Conservation (phyloP, 2,329 filamentous ascomycete genomes). For the Fusarium solani-melongenae region DNA sequence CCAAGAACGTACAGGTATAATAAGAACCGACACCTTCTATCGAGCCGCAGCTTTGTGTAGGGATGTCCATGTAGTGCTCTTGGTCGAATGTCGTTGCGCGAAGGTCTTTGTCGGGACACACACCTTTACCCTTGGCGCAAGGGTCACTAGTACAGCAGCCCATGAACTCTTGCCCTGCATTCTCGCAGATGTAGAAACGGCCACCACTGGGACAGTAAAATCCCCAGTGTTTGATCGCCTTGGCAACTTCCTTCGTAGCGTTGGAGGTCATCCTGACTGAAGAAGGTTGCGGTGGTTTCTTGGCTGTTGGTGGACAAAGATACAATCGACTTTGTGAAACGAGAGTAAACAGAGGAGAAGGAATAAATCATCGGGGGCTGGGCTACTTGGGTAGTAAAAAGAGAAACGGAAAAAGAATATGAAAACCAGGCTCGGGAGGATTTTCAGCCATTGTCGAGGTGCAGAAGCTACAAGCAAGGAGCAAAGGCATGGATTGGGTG, state of each 20-base stretch:
- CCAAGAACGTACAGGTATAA: fast-evolving
- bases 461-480: neutral
- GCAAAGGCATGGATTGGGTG: neutral
- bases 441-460: neutral
- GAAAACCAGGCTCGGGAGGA: neutral
- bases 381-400: neutral
- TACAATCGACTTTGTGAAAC: neutral
- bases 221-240: neutral
- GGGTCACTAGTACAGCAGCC: neutral
- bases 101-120: neutral
- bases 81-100: neutral
- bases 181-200: neutral
- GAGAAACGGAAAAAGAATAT: neutral
- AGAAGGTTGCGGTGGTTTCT: neutral
- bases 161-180: neutral
- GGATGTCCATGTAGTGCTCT: neutral
- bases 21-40: neutral
- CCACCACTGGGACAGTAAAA: neutral
- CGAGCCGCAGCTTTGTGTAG: neutral
- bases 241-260: neutral
- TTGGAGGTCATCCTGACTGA: neutral
- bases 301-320: neutral
- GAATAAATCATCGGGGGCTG: neutral
- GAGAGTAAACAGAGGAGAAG: neutral
- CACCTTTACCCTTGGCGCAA: neutral